phyloP scores from a whole-genome alignment of 2,329 filamentous ascomycete species.

The Ophiocordyceps camponoti-leonardi region DNA sequence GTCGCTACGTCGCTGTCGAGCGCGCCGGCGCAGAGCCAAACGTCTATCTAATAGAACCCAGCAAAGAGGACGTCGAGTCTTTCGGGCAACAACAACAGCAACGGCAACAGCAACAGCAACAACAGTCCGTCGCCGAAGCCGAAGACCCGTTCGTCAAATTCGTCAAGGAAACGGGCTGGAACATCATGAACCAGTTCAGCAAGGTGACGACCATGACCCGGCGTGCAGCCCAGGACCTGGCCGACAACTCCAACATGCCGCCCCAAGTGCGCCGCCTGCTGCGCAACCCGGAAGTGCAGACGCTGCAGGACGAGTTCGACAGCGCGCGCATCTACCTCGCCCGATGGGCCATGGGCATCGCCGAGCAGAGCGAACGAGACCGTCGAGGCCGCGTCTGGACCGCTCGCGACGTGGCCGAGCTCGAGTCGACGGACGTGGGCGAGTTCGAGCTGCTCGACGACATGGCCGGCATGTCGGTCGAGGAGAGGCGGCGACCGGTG shows the following conservation, averaged over 20 bases:
- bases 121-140: slow-evolving; percentile 30
- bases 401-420: slow-evolving; percentile 76
- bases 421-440: slow-evolving; percentile 87
- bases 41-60: slow-evolving; percentile 81
- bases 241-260: slow-evolving; percentile 80
- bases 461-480: slow-evolving; percentile 52
- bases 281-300: slow-evolving; percentile 86
- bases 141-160: slow-evolving; percentile 82
- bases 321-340: slow-evolving; percentile 88
- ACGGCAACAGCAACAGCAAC: slow-evolving; percentile 4
- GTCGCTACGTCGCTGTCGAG: slow-evolving; percentile 67
- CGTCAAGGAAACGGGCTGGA: slow-evolving; percentile 91
- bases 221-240: slow-evolving; percentile 77
- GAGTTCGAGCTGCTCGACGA: slow-evolving; percentile 91
- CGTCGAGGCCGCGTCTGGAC: slow-evolving; percentile 81
- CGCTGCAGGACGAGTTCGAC: slow-evolving; percentile 90
- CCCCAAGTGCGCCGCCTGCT: slow-evolving; percentile 74
- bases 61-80: slow-evolving; percentile 62
- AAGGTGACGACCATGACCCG: slow-evolving; percentile 94
- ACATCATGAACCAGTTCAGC: slow-evolving; percentile 87
- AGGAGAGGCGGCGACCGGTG: slow-evolving; percentile 61
- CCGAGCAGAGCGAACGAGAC: slow-evolving; percentile 87
- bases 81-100: slow-evolving; percentile 51
- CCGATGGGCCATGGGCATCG: slow-evolving; percentile 96
- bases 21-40: slow-evolving; percentile 74